Base-by-base conservation (phyloP, 2,329 filamentous ascomycete species). In the Cytospora paraplurivora region DNA sequence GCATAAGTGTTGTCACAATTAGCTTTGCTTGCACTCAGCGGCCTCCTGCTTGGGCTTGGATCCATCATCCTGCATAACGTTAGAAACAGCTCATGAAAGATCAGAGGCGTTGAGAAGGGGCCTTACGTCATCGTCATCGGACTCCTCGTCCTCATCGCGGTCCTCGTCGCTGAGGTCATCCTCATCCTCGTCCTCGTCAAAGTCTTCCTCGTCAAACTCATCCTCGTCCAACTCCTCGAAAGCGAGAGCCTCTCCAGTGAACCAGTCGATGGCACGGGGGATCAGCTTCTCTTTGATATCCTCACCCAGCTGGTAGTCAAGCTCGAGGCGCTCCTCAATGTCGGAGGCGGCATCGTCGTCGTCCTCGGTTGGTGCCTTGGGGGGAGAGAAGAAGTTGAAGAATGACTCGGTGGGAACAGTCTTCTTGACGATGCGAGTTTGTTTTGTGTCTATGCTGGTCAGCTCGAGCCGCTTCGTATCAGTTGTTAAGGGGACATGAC, bases 221-320 rank as follows among this genome's bases (percentile, higher is more conserved):
- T 96, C 90, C 56, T 86, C 86, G 47, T 94, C 90, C 66, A 97
- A 79, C 76, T 97, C 94, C 83, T 99, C 95, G 72, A 92, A 99
- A 71, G 95, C 93, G 68, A 99, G 88, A 70, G 95, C 95, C 81
- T 99, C 95, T 64, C 95, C 95, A 59, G 95, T 99, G 78, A 99
- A 99, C 95, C 95, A 99, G 80, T 99, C 95, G 72, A 99, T 95
- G 63, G 96, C 95, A 71, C 94, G 93, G 68, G 95, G 95, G 71
- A 99, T 99, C 69, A 99, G 86, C 83, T 99, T 99, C 86, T 99
- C 95, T 83, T 99, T 99, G 81, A 99, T 97, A 75, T 99, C 95
- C 82, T 99, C 95, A 69, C 95, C 95, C 52, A 99, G 88, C 81
- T 98, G 94, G 79, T 98, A 99, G 80, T 99, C 95, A 59, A 99